Evolutionary conservation across 192 early-diverging fungal species (phyloP), one percentile per base, ranked within the genome.

Genomic region (Rhizoclosmatium globosum): DNA sequence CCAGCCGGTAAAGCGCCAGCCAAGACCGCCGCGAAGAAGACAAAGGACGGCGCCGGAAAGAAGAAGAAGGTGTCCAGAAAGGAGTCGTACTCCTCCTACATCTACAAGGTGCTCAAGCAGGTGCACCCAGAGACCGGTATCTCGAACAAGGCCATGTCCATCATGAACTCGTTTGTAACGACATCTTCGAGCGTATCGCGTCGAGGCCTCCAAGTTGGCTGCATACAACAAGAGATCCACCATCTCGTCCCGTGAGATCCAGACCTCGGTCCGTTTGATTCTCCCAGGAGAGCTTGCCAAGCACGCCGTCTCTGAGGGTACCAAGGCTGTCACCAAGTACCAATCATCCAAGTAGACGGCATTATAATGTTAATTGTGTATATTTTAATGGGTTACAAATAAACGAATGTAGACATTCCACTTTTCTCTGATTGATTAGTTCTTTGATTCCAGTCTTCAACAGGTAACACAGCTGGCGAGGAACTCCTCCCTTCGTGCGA

Each of bases 281-380:
- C 91, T 97, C 42, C 95, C 96, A 74, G 95, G 96, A 84, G 96
- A 98, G 85, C 91, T 97, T 64, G 93, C 95, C 88, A 95, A 95
- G 89, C 95, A 97, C 89, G 95, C 95, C 82, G 95, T 97, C 80
- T 98, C 96, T 75, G 96, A 97, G 89, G 96, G 95, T 74, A 97
- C 95, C 90, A 98, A 98, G 92, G 96, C 96, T 71, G 95, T 96
- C 82, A 95, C 94, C 88, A 97, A 97, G 89, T 97, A 94, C 92
- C 94, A 94, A 79, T 92, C 92, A 44, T 91, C 92, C 82, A 94
- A 86, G 69, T 88, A 31, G 31, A 31, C 31, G 31, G 31, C 31
- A 31, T 31, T 31, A 31, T 31, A 31, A 31, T 31, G 31, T 31
- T 31, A 31, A 31, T 31, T 31, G 31, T 31, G 31, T 31, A 31